Evolutionary conservation across 345 rosid genomes (phyloP), one percentile per base, ranked within the genome.

Genomic region (Raphanus sativus): DNA sequence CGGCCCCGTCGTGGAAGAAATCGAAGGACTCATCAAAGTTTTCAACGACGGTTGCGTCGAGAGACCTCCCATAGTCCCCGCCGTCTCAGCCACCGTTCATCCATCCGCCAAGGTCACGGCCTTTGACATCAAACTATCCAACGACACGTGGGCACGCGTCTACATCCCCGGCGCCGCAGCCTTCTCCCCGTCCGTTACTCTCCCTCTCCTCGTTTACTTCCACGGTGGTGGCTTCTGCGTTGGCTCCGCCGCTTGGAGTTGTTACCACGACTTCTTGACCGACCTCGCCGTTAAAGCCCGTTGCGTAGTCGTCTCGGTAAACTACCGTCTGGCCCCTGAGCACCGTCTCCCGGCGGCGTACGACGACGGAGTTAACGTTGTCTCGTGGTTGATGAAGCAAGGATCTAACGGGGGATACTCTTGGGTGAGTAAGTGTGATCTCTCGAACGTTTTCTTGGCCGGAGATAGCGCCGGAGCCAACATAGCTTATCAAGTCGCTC

Each of bases 381-480:
- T 91, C 10, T 56, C 69, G 54, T 94, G 98, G 98, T 15, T 89
- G 33, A 81, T 79, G 32, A 85, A 86, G 9, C 87, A 84, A 75
- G 65, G 62, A 9, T 55, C 84, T 68, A 65, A 67, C 58, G 88
- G 87, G 4, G 85, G 88, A 3, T 82, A 52, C 25, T 78, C 87
- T 84, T 86, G 93, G 89, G 65, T 71, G 50, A 77, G 65, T 42
- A 82, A 73, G 40, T 85, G 88, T 61, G 75, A 86, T 38, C 86
- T 86, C 52, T 75, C 86, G 0, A 72, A 83, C 70, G 73, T 87
- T 38, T 91, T 85, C 79, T 33, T 89, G 12, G 88, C 83, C 8
- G 93, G 97, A 25, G 97, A 91, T 30, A 91, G 95, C 70, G 88
- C 95, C 8, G 91, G 97, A 8, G 95, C 89, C 63, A 91, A 87